Evolutionary conservation across 176 grass and related monocot genomes (phyloP).

Genomic region (Oropetium thomaeum): DNA sequence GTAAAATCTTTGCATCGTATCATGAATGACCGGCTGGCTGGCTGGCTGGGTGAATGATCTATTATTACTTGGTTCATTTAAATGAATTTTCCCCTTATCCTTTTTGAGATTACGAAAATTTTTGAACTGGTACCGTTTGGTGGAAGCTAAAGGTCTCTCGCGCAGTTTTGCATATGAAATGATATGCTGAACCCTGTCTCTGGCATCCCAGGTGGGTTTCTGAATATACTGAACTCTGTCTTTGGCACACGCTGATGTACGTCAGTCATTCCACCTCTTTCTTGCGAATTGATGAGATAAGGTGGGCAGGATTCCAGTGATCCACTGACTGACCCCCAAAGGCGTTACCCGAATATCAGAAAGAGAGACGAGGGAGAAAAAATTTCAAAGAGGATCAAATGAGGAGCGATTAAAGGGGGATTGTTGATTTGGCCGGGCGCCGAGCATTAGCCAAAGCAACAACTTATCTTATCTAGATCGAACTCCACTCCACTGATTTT

Average conservation of each 20-base stretch:
- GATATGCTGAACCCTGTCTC: too few species aligned
- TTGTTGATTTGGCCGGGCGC: too few species aligned
- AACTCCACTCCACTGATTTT: background rate
- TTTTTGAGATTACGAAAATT: constrained; percentile 4
- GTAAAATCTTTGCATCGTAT: constrained; percentile 19
- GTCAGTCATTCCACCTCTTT: too few species aligned
- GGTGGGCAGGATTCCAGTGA: constrained; percentile 52
- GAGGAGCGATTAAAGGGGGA: too few species aligned
- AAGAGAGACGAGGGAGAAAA: constrained; percentile 24
- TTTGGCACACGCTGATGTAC: constrained; percentile 28
- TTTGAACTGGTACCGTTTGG: constrained; percentile 9
- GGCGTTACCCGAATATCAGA: constrained; percentile 30
- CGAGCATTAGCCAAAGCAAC: constrained; percentile 31
- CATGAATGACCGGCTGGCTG: background rate
- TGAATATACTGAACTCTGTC: constrained; percentile 48
- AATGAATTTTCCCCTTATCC: background rate
- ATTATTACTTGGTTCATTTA: too few species aligned
- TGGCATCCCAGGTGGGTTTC: constrained; percentile 32
- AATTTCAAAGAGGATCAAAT: constrained; percentile 43
- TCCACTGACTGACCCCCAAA: constrained; percentile 46
- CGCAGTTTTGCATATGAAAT: constrained; percentile 30
- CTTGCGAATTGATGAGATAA: constrained; percentile 38
- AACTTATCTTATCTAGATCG: constrained; percentile 46
- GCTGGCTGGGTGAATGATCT: too few species aligned
- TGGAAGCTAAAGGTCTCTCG: background rate